A percentile compares a stretch with the other conserved stretches of the same genome.
Evolutionary conservation across 148 eudicot species (phyloP).

Genomic region (Selenicereus undatus): DNA sequence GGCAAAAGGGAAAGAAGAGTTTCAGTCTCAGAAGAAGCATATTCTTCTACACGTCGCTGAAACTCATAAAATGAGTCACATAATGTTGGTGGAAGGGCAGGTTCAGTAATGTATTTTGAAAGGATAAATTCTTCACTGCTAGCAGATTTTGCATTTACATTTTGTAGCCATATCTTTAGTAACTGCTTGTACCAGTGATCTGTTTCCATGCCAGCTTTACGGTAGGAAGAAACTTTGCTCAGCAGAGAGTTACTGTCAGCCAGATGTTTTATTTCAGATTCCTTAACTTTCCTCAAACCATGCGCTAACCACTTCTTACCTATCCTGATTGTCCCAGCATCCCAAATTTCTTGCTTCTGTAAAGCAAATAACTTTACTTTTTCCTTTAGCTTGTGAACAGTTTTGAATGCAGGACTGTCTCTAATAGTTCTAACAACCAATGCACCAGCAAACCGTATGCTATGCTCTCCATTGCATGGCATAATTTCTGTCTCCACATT

Average conservation of each 20-base stretch:
- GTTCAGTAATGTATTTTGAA: constrained; percentile 61
- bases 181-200: constrained; percentile 92
- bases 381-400: constrained; percentile 82
- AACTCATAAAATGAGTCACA: constrained; percentile 68
- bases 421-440: constrained; percentile 42
- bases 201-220: constrained; percentile 87
- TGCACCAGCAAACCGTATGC: constrained; percentile 61
- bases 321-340: constrained; percentile 56
- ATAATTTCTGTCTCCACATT: constrained; percentile 37
- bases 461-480: constrained; percentile 38
- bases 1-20: constrained; percentile 58
- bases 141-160: constrained; percentile 37
- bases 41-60: constrained; percentile 59
- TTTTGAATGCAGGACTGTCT: constrained; percentile 64
- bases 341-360: constrained; percentile 79
- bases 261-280: constrained; percentile 76
- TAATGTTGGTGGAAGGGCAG: constrained; percentile 70
- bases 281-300: constrained; percentile 87
- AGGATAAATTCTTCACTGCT: constrained; percentile 56
- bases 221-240: constrained; percentile 56
- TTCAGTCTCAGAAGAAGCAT: constrained; percentile 64
- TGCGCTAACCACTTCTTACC: constrained; percentile 86
- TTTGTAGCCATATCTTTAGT: constrained; percentile 85
- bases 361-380: constrained; percentile 71
- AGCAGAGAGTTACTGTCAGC: constrained; percentile 53